These are phyloP conservation scores for Ophiostoma australiae DNA, from an alignment of 2,329 filamentous ascomycete species.

Conservation along the genomic window DNA sequence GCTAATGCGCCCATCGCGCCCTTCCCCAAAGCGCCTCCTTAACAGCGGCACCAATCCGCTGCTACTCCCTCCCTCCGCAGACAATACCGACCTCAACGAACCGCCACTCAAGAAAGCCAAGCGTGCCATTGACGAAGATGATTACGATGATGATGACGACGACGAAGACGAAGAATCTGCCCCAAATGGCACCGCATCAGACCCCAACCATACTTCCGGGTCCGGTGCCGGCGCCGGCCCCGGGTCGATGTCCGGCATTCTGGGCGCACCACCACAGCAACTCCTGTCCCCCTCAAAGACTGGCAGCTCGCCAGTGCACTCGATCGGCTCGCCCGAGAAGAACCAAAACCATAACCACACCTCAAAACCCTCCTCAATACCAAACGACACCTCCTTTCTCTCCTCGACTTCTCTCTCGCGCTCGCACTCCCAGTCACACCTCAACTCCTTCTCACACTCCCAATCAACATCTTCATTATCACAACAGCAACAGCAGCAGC, in stretches of 20 bases:
- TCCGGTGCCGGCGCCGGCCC: conserved; percentile 9
- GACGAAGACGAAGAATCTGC: conserved; percentile 59
- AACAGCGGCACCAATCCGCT: conserved; percentile 36
- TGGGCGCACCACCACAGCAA: conserved; percentile 50
- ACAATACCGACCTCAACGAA: conserved; percentile 55
- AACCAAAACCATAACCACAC: conserved; percentile 33
- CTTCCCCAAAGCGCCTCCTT: conserved; percentile 29
- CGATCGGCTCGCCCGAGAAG: conserved; percentile 57
- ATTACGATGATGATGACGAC: conserved; percentile 81
- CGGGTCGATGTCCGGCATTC: conserved; percentile 7
- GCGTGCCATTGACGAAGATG: conserved; percentile 74
- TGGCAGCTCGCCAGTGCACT: conserved; percentile 61
- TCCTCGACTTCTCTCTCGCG: conserved; percentile 19
- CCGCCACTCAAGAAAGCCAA: conserved; percentile 68
- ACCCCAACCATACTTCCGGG: conserved; percentile 10
- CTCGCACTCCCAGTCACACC: conserved; percentile 21
- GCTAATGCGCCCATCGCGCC: conserved; percentile 40
- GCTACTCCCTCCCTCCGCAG: conserved; percentile 51
- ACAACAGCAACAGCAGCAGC: not conserved
- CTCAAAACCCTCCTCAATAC: conserved; percentile 43
- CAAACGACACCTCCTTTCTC: conserved; percentile 39
- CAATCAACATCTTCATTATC: conserved; percentile 8
- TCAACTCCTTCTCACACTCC: conserved; percentile 24
- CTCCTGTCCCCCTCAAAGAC: conserved; percentile 66
- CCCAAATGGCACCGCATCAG: conserved; percentile 43